Evolutionary conservation across 1,284 basidiomycete species (phyloP).

Genomic region (Phlebopus sp.): DNA sequence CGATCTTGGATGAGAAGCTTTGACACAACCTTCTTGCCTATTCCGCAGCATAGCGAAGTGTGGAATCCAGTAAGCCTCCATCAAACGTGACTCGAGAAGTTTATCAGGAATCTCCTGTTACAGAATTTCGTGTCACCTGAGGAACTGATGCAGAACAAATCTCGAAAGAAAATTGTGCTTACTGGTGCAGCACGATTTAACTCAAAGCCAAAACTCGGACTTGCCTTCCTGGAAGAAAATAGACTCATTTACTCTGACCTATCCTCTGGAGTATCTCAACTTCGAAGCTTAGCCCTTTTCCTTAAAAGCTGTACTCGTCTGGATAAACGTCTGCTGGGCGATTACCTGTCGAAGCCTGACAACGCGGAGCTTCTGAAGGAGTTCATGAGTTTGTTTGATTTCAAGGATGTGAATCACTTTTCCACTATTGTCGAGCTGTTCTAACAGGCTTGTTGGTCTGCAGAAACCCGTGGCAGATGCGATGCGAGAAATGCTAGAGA

Average conservation of each 20-base stretch:
- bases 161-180: conserved; percentile 83
- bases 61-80: conserved; percentile 59
- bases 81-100: not conserved
- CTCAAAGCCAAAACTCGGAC: conserved; percentile 89
- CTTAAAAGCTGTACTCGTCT: conserved; percentile 83
- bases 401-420: conserved; percentile 67
- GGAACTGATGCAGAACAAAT: conserved; percentile 71
- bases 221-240: conserved; percentile 90
- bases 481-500: conserved; percentile 91
- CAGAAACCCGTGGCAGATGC: conserved; percentile 95
- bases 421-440: conserved; percentile 1
- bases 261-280: conserved; percentile 53
- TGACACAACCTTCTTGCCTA: conserved; percentile 16
- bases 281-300: conserved; percentile 75
- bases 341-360: conserved; percentile 90
- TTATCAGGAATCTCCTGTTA: conserved; percentile 5
- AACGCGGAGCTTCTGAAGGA: conserved; percentile 84
- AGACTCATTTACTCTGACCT: conserved; percentile 75
- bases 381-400: conserved; percentile 90
- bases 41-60: conserved; percentile 37
- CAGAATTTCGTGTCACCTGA: conserved; percentile 57
- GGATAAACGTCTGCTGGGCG: conserved; percentile 93
- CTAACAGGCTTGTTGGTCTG: conserved; percentile 9
- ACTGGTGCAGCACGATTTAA: conserved; percentile 90
- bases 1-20: conserved; percentile 8